Evolutionary conservation across 495 filamentous ascomycete genomes (phyloP).

Genomic region (Penicillium odoratum): DNA sequence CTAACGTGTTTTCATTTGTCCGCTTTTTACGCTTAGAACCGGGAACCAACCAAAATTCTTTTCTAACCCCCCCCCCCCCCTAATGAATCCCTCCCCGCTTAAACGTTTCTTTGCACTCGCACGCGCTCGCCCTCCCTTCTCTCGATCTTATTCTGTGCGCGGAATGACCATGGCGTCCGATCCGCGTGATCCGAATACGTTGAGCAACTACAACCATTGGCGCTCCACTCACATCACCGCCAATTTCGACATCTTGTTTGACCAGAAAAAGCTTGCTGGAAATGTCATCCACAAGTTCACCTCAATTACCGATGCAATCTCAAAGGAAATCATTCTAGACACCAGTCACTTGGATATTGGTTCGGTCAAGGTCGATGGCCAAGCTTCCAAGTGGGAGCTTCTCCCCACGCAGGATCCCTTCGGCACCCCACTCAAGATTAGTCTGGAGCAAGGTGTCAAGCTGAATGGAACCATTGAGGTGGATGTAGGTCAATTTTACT

Average conservation of each 20-base stretch:
- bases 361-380: constrained; percentile 63
- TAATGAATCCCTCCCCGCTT: constrained; percentile 11
- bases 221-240: constrained; percentile 76
- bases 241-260: constrained; percentile 79
- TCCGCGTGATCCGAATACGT: constrained; percentile 81
- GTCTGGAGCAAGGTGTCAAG: constrained; percentile 59
- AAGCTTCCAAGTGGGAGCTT: constrained; percentile 64
- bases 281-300: constrained; percentile 73
- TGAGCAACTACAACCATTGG: constrained; percentile 88
- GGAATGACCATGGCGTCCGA: constrained; percentile 40
- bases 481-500: constrained; percentile 38
- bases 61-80: constrained; percentile 3
- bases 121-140: neutral
- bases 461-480: constrained; percentile 64
- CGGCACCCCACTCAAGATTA: constrained; percentile 76
- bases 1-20: neutral
- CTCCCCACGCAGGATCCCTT: constrained; percentile 68
- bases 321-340: constrained; percentile 79
- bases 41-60: neutral
- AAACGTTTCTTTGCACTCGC: neutral
- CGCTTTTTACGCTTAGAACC: constrained; percentile 6
- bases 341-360: constrained; percentile 75
- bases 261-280: constrained; percentile 68
- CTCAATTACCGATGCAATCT: constrained; percentile 65
- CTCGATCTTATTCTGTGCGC: constrained; percentile 7